Conservation (phyloP, 345 rosid species). For the Citrus reticulata region DNA sequence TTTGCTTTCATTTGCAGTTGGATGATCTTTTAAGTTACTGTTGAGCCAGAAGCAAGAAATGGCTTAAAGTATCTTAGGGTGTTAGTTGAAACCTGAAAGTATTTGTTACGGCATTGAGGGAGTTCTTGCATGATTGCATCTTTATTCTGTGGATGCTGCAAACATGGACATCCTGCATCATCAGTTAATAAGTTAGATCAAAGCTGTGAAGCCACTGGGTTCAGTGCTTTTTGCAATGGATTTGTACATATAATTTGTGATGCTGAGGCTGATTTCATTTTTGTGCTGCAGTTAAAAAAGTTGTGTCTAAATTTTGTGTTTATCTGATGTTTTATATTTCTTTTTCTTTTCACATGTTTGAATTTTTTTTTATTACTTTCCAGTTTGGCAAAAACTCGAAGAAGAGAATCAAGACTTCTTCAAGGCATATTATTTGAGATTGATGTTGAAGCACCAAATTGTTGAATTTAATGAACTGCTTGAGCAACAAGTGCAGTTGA, state of each 20-base stretch:
- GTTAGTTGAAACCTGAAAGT: neutral
- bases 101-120: neutral
- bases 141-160: neutral
- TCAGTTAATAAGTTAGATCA: neutral
- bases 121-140: neutral
- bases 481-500: conserved; percentile 81
- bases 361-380: conserved; percentile 14
- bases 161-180: neutral
- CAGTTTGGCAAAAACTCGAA: conserved; percentile 99
- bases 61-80: neutral
- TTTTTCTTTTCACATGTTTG: neutral
- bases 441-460: conserved; percentile 89
- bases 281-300: neutral
- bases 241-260: neutral
- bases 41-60: neutral
- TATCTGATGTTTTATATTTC: neutral
- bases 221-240: neutral
- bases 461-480: conserved; percentile 90
- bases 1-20: neutral
- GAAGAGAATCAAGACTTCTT: conserved; percentile 94
- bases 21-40: neutral
- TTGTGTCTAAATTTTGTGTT: neutral
- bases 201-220: neutral
- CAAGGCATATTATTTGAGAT: conserved; percentile 84
- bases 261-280: neutral